Evolutionary conservation across 2,329 filamentous ascomycete genomes (phyloP).

Genomic region (Emergomyces africanus): DNA sequence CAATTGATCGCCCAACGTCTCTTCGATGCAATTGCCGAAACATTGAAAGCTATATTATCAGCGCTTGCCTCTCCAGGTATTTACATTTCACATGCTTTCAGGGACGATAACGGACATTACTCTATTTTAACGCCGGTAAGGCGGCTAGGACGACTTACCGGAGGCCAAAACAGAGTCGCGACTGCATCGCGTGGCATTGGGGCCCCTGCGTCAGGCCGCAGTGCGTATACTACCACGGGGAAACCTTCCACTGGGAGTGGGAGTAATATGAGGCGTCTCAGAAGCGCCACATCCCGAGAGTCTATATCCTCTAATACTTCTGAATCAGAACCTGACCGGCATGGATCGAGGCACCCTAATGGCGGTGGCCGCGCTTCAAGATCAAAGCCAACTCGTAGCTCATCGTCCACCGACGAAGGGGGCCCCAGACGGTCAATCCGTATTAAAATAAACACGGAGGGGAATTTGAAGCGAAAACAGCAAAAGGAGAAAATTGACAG

Average conservation of each 20-base stretch:
- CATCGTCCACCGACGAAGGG: constrained; percentile 46
- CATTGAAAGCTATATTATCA: constrained; percentile 64
- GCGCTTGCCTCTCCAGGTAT: constrained; percentile 68
- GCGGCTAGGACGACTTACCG: constrained; percentile 11
- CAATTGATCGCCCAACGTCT: constrained; percentile 54
- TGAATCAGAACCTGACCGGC: constrained; percentile 40
- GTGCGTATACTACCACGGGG: constrained; percentile 15
- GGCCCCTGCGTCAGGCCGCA: constrained; percentile 12
- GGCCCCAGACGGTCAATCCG: constrained; percentile 69
- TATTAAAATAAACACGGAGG: constrained; percentile 79
- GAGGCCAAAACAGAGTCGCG: constrained; percentile 2
- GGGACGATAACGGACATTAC: constrained; percentile 66
- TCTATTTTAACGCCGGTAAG: constrained; percentile 28
- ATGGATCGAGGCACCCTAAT: constrained; percentile 13
- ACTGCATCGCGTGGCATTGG: constrained; percentile 12
- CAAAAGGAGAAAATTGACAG: constrained; percentile 20
- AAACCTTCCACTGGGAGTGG: constrained; percentile 16
- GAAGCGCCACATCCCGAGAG: constrained; percentile 23
- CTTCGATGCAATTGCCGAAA: constrained; percentile 57
- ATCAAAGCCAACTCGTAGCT: constrained; percentile 15
- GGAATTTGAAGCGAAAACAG: constrained; percentile 56
- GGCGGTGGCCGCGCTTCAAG: constrained; percentile 17
- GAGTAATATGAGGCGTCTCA: constrained; percentile 20
- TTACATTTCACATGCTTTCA: constrained; percentile 72
- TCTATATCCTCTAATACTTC: constrained; percentile 40